These are phyloP conservation scores for Ogataea parapolymorpha DNA, from an alignment of 805 yeast genomes.

Conservation along the genomic window DNA sequence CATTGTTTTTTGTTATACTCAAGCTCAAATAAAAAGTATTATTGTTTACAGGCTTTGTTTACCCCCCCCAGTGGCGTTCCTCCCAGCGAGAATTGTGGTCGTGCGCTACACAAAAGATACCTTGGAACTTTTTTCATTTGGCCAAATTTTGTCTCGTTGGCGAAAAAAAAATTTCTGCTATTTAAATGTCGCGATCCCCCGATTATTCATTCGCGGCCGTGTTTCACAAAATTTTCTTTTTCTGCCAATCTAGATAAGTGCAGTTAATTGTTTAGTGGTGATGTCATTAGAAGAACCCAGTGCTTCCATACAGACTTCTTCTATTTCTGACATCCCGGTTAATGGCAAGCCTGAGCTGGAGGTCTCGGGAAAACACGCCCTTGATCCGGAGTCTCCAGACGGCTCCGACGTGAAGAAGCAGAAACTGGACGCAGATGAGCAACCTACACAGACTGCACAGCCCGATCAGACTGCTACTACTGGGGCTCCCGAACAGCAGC, in stretches of 20 bases:
- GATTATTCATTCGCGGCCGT: constrained; percentile 14
- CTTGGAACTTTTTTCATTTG: constrained; percentile 1
- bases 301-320: constrained; percentile 15
- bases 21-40: not conserved
- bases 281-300: constrained; percentile 28
- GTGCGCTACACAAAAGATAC: constrained; percentile 1
- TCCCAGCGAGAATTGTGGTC: not conserved
- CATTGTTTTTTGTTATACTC: not conserved
- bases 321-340: constrained; percentile 12
- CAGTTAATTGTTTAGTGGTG: constrained; percentile 19
- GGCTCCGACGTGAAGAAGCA: constrained; percentile 11
- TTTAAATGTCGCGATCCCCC: constrained; percentile 26
- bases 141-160: constrained; percentile 6
- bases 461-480: not conserved
- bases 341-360: constrained; percentile 13
- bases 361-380: constrained; percentile 10
- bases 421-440: constrained; percentile 8
- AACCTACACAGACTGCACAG: constrained; percentile 1
- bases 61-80: constrained; percentile 10
- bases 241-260: constrained; percentile 18
- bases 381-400: constrained; percentile 11
- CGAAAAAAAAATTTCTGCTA: constrained; percentile 19
- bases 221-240: constrained; percentile 11
- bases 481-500: not conserved
- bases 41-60: not conserved